Conservation (phyloP, 805 yeast genomes). For the Millerozyma acaciae region DNA sequence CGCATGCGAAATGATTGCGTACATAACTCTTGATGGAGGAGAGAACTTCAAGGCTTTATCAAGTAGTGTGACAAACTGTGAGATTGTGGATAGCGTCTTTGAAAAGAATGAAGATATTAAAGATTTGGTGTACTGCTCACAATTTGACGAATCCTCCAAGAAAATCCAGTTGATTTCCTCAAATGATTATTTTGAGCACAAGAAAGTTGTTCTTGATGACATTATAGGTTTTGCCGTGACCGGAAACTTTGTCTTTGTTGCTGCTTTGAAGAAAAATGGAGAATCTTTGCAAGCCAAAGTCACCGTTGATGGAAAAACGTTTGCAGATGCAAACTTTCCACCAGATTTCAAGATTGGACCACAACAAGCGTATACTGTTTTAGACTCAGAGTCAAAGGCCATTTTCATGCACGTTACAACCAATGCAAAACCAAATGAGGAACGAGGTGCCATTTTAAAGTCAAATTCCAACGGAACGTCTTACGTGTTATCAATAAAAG, state of each 20-base stretch:
- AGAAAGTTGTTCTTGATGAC: conserved; percentile 44
- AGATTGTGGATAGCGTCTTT: conserved; percentile 59
- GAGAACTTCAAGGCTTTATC: conserved; percentile 50
- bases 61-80: conserved; percentile 57
- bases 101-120: conserved; percentile 33
- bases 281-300: conserved; percentile 61
- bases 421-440: conserved; percentile 42
- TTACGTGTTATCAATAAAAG: conserved; percentile 61
- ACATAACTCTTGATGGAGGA: conserved; percentile 67
- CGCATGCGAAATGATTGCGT: conserved; percentile 57
- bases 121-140: conserved; percentile 64
- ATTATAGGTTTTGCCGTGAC: conserved; percentile 73
- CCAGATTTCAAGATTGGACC: conserved; percentile 51
- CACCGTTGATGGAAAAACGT: conserved; percentile 71
- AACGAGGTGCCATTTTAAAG: conserved; percentile 77
- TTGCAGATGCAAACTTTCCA: conserved; percentile 81
- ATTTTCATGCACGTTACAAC: conserved; percentile 84
- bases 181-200: conserved; percentile 47
- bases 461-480: conserved; percentile 91
- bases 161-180: conserved; percentile 42
- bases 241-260: conserved; percentile 71
- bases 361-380: conserved; percentile 59
- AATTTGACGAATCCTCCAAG: conserved; percentile 28
- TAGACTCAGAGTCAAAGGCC: conserved; percentile 68
- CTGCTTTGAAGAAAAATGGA: conserved; percentile 45